Evolutionary conservation across 1,284 basidiomycete genomes (phyloP), one percentile per base, ranked within the genome.

Genomic region (Vanrija pseudolonga): DNA sequence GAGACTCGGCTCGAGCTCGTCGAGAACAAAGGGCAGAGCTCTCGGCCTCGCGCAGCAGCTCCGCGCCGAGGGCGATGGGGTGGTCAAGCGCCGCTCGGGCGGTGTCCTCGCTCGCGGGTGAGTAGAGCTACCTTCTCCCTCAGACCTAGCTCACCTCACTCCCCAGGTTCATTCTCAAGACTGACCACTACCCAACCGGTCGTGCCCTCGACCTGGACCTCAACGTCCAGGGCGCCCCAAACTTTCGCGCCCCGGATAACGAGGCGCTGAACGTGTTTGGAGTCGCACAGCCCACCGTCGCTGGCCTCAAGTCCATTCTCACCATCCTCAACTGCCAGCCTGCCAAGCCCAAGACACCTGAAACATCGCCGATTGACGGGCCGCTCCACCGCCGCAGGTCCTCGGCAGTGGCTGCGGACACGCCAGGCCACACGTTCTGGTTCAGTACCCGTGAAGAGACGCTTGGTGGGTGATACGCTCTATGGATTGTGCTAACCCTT

Each of bases 261-360:
- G 85, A 84, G 41, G 83, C 84, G 59, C 80, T 95, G 46, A 92
- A 93, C 61, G 90, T 97, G 2, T 96, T 88, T 71, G 94, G 92
- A 18, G 88, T 87, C 7, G 96, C 96, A 2, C 96, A 98, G 72
- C 96, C 96, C 14, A 91, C 94, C 4, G 85, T 91, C 0, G 87
- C 93, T 59, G 96, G 96, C 18, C 80, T 99, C 15, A 84, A 91
- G 56, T 93, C 92, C 1, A 91, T 98, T 50, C 80, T 99, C 5
- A 90, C 91, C 20, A 82, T 95, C 6, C 82, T 99, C 6, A 82
- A 86, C 23, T 91, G 88, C 67, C 81, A 87, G 45, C 89, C 89
- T 2, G 14, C 32, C 11, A 32, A 32, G 14, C 32, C 32, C 5
- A 12, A 32, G 32, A 32, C 32, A 22, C 41, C 45, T 32, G 59